A percentile compares a stretch with the other conserved stretches of the same genome.
Evolutionary conservation across 306 rosid species (phyloP).

Genomic region (Cucurbita moschata): DNA sequence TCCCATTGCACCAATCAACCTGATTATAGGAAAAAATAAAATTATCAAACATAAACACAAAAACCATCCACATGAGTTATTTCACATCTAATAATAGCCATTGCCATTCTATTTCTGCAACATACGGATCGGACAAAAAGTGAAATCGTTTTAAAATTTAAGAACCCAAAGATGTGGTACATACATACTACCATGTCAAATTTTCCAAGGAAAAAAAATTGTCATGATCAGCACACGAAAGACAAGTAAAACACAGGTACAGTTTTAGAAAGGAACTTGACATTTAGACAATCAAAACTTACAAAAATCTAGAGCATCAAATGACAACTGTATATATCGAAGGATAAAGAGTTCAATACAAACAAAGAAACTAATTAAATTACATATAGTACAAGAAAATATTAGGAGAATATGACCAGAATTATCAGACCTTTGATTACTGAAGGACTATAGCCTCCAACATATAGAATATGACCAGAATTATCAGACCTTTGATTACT

Average conservation of each 20-base stretch:
- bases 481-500: not conserved
- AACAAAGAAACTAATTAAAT: not conserved
- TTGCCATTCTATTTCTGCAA: not conserved
- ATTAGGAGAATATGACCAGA: not conserved
- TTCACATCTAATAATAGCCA: not conserved
- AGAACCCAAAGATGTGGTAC: not conserved
- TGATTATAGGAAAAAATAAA: not conserved
- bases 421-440: not conserved
- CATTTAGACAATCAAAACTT: not conserved
- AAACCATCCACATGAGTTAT: not conserved
- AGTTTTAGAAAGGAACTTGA: not conserved
- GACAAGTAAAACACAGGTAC: not conserved
- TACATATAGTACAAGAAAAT: not conserved
- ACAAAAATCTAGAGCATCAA: not conserved
- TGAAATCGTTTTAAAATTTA: not conserved
- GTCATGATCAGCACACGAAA: not conserved
- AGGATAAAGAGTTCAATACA: not conserved
- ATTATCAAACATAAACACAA: not conserved
- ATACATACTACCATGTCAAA: not conserved
- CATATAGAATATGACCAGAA: not conserved
- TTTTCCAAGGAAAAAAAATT: not conserved
- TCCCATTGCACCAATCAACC: constrained; percentile 8
- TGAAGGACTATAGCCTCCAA: not conserved
- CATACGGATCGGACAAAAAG: not conserved
- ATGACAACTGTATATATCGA: not conserved